Base-by-base conservation (phyloP, 495 filamentous ascomycete genomes). In the Haplographium delicatum region DNA sequence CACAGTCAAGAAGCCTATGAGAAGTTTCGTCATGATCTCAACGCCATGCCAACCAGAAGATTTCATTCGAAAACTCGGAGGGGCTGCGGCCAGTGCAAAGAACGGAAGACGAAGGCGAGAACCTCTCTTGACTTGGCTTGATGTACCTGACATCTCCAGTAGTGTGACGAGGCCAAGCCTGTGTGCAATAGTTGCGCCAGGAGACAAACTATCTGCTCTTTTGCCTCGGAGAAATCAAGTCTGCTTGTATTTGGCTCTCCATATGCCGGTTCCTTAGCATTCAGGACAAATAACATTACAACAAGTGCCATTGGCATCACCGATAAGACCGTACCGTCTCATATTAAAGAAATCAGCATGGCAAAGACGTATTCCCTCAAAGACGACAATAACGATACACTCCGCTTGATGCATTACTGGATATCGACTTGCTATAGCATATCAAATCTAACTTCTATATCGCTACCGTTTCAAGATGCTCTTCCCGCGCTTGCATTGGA, bases 131-230 rank as follows among this genome's bases (percentile, higher is more conserved):
- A 31, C 28, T 31, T 31, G 28, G 13, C 13, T 31, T 31, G 6
- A 6, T 13, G 28, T 6, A 13, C 13, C 28, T 31, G 28, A 31
- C 28, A 13, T 31, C 6, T 31, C 28, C n/a, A n/a, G 28, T 31
- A 47, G 44, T 47, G 44, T 22, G 44, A 47, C 34, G 44, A 47
- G 20, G 11, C 44, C 15, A 47, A 8, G 20, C 44, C 44, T 33
- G 23, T n/a, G 4, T 47, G 44, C 44, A n/a, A 5, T 20, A 47
- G 23, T 18, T 47, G 44, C 22, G 20, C 15, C 9, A 16, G 15
- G 19, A 34, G 44, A 31, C 6, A 6, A 31, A 13, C 13, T 13
- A 31, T 13, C 28, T 31, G 28, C 28, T 13, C 37, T 2, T 41
- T 15, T 19, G 26, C 47, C 7, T 40, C 18, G 6, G 3, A 8